phyloP scores from a whole-genome alignment of 2,329 filamentous ascomycete species.

The Fusarium algeriense region DNA sequence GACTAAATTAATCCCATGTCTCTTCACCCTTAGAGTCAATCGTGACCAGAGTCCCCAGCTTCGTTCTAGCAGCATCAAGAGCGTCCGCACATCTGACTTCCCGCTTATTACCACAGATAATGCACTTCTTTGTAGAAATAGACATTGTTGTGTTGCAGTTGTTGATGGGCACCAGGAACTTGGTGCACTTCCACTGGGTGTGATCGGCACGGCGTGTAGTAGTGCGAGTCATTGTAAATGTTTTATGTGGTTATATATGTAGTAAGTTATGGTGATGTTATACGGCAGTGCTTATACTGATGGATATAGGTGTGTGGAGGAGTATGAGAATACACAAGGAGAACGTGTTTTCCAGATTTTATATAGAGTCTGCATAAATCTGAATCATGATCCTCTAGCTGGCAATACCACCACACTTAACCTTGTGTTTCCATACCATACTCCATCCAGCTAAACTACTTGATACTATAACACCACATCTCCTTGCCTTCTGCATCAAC shows the following conservation, averaged over 20 bases:
- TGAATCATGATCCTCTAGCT: not conserved
- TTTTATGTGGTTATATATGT: not conserved
- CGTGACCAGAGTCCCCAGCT: fast-evolving
- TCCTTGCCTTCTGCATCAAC: not conserved
- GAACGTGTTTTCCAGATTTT: not conserved
- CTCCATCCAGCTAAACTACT: fast-evolving
- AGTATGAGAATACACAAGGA: not conserved
- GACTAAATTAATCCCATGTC: fast-evolving
- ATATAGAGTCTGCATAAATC: not conserved
- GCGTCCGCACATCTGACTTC: fast-evolving
- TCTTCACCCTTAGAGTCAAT: fast-evolving
- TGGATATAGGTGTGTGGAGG: not conserved
- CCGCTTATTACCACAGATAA: fast-evolving
- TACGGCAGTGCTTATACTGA: fast-evolving
- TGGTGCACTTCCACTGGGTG: not conserved
- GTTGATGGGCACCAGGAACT: too few relatives aligned
- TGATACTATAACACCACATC: not conserved
- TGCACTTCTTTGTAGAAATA: fast-evolving
- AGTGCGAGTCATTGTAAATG: too few relatives aligned
- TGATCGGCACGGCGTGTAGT: not conserved
- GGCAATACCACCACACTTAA: fast-evolving
- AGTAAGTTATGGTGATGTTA: fast-evolving
- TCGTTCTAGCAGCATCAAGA: not conserved
- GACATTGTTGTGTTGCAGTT: fast-evolving
- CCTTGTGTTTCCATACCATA: fast-evolving